These are phyloP conservation scores for Filosporella fistucella DNA, from an alignment of 495 filamentous ascomycete species.

Conservation along the genomic window DNA sequence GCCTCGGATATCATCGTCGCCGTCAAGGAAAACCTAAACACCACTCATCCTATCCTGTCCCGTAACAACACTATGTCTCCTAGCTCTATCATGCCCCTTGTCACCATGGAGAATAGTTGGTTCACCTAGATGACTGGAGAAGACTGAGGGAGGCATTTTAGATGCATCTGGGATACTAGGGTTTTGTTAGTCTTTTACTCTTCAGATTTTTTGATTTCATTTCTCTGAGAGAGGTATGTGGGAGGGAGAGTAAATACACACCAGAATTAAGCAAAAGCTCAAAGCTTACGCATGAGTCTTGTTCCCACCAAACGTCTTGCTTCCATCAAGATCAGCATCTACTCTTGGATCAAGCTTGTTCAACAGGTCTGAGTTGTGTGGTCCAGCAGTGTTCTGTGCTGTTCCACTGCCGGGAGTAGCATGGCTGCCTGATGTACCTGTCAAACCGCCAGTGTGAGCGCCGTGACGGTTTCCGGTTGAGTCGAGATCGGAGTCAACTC, in stretches of 20 bases:
- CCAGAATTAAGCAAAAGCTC: background rate
- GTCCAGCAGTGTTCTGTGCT: constrained; percentile 33
- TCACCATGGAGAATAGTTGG: constrained; percentile 35
- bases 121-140: constrained; percentile 32
- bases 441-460: constrained; percentile 13
- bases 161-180: constrained; percentile 41
- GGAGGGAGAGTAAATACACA: background rate
- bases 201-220: background rate
- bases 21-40: no score
- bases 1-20: no score
- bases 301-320: constrained; percentile 22
- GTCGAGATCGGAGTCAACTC: constrained; percentile 47
- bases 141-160: constrained; percentile 41
- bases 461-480: constrained; percentile 22
- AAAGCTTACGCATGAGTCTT: constrained; percentile 18
- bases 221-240: background rate
- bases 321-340: constrained; percentile 17
- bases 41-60: no score
- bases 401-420: constrained; percentile 26
- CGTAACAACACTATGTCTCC: no score
- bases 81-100: constrained; percentile 26
- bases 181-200: background rate
- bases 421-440: constrained; percentile 20
- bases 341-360: constrained; percentile 30
- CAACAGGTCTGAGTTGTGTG: constrained; percentile 29